phyloP scores from a whole-genome alignment of 169 alveolate species.

The Cryptosporidium felis region DNA sequence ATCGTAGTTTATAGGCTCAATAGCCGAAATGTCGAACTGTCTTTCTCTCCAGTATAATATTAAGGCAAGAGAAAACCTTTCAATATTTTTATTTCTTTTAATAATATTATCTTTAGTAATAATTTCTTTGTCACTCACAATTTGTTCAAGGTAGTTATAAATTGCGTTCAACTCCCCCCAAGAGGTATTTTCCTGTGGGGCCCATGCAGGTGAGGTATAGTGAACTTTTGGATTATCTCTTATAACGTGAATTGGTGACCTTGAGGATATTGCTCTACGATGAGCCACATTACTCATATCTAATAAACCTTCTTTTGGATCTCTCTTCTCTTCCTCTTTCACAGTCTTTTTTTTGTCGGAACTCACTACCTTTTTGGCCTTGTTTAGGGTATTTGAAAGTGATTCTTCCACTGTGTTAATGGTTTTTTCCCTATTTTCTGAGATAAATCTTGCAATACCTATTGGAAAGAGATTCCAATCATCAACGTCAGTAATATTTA shows the following conservation, averaged over 20 bases:
- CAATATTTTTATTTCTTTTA: not conserved
- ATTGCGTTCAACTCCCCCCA: constrained; percentile 40
- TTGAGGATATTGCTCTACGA: constrained; percentile 42
- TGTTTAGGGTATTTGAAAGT: constrained; percentile 15
- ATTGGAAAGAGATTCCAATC: constrained; percentile 60
- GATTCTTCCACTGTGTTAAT: constrained; percentile 34
- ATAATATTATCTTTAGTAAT: constrained; percentile 9
- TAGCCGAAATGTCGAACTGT: constrained; percentile 47
- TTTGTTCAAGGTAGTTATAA: constrained; percentile 1
- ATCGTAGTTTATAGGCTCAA: constrained; percentile 38
- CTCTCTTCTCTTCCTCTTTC: not conserved
- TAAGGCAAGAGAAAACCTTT: constrained; percentile 35
- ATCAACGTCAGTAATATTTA: constrained; percentile 33
- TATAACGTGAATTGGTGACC: constrained; percentile 36
- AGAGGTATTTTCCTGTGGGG: not conserved
- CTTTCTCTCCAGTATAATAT: constrained; percentile 46
- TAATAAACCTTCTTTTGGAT: not conserved
- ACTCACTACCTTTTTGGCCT: not conserved
- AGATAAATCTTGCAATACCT: constrained; percentile 7
- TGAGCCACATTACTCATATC: constrained; percentile 31
- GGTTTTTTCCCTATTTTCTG: constrained; percentile 45
- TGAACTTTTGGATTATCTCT: constrained; percentile 13
- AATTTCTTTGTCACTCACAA: not conserved
- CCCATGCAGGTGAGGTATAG: constrained; percentile 33
- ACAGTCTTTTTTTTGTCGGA: not conserved